These are phyloP conservation scores for Stemphylium beticola DNA, from an alignment of 2,329 filamentous ascomycete species.

Conservation along the genomic window DNA sequence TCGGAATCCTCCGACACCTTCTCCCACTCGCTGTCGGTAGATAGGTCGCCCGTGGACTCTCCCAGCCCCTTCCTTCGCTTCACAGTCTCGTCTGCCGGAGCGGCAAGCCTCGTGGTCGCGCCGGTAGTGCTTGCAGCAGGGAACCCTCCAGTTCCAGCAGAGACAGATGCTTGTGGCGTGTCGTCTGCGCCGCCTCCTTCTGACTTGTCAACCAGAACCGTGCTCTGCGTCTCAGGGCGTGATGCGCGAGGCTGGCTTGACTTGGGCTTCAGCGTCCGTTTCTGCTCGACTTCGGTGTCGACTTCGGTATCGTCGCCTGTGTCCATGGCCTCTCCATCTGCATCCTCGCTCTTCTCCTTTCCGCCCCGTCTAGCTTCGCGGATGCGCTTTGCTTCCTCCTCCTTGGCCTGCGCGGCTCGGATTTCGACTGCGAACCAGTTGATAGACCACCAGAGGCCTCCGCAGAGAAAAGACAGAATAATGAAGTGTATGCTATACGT, in stretches of 20 bases:
- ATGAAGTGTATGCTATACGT: conserved; percentile 91
- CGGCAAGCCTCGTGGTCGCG: conserved; percentile 36
- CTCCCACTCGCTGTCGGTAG: conserved; percentile 98
- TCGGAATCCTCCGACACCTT: conserved; percentile 71
- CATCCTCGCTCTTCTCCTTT: conserved; percentile 36
- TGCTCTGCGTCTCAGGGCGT: conserved; percentile 41
- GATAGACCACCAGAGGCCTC: conserved; percentile 86
- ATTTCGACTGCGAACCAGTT: conserved; percentile 92
- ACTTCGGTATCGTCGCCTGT: conserved; percentile 56
- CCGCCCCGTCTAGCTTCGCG: conserved; percentile 53
- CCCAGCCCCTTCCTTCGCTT: conserved; percentile 54
- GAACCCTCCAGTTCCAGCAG: conserved; percentile 16
- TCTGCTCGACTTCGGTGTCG: conserved; percentile 45
- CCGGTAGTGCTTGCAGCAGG: conserved; percentile 38
- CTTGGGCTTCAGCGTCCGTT: conserved; percentile 27
- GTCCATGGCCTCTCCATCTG: conserved; percentile 49
- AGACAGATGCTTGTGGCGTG: conserved; percentile 25
- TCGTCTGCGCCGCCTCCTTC: conserved; percentile 19
- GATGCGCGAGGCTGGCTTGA: conserved; percentile 20
- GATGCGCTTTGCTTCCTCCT: conserved; percentile 58
- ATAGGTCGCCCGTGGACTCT: conserved; percentile 63
- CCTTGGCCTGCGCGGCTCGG: conserved; percentile 53
- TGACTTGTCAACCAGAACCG: conserved; percentile 43
- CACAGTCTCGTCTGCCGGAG: conserved; percentile 45
- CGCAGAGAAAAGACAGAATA: conserved; percentile 78